Evolutionary conservation across 352 stramenopile species (phyloP).

Genomic region (Phytophthora gonapodyides): DNA sequence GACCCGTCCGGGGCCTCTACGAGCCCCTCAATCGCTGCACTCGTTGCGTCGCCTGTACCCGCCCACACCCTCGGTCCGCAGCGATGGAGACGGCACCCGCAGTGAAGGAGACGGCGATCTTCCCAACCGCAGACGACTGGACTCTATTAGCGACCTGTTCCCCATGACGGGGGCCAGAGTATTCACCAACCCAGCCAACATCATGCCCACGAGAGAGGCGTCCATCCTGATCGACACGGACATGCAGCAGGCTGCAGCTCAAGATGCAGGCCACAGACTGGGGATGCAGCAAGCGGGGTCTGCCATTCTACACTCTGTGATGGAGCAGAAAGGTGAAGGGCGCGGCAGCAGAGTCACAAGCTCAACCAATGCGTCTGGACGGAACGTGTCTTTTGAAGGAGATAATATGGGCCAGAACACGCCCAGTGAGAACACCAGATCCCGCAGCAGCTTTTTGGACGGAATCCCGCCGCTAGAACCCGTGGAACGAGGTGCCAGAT

Average conservation of each 20-base stretch:
- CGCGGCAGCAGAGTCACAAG: slow-evolving; percentile 21
- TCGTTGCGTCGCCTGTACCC: slow-evolving; percentile 30
- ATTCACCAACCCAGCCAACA: slow-evolving; percentile 78
- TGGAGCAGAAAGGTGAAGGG: slow-evolving; percentile 38
- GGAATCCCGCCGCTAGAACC: slow-evolving; percentile 36
- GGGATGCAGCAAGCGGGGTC: slow-evolving; percentile 22
- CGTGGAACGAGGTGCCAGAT: slow-evolving; percentile 24
- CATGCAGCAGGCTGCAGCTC: slow-evolving; percentile 41
- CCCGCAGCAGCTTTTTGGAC: slow-evolving; percentile 34
- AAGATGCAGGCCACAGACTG: slow-evolving; percentile 26
- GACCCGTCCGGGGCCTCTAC: slow-evolving; percentile 3
- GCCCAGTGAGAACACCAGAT: slow-evolving; percentile 35
- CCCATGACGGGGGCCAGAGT: slow-evolving; percentile 59
- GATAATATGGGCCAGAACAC: slow-evolving; percentile 41
- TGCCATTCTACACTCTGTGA: slow-evolving; percentile 33
- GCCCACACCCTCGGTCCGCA: slow-evolving; percentile 14
- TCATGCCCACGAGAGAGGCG: slow-evolving; percentile 72
- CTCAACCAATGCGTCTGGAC: slow-evolving; percentile 25
- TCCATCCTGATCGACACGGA: slow-evolving; percentile 79
- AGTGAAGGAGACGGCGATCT: slow-evolving; percentile 16
- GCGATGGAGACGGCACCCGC: slow-evolving; percentile 21
- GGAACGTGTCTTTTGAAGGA: slow-evolving; percentile 31
- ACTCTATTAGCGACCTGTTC: slow-evolving; percentile 73
- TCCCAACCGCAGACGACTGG: slow-evolving; percentile 22
- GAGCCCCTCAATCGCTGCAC: slow-evolving; percentile 23